phyloP scores from a whole-genome alignment of 2,329 filamentous ascomycete genomes.

The Gaeumannomyces sp. region DNA sequence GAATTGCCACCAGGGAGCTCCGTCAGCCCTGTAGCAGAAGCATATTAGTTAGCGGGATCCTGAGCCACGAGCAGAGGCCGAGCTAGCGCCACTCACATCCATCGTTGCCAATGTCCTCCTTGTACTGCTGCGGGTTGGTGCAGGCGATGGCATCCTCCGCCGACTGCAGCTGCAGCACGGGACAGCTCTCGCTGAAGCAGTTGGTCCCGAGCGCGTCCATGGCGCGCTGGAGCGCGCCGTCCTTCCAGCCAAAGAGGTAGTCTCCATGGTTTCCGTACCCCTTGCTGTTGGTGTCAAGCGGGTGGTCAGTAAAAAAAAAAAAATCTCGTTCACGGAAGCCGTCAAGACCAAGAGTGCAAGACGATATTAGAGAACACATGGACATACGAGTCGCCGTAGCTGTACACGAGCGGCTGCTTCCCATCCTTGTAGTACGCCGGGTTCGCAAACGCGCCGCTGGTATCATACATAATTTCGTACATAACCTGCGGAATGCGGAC shows the following conservation, averaged over 20 bases:
- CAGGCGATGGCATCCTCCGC: constrained; percentile 10
- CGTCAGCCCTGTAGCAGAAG: too few species aligned
- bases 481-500: constrained; percentile 7
- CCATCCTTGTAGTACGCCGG: constrained; percentile 4
- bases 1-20: too few species aligned
- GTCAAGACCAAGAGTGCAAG: background rate
- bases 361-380: background rate
- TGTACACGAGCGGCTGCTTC: constrained; percentile 5
- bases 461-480: constrained; percentile 10
- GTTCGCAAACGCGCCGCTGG: constrained; percentile 1
- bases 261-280: constrained; percentile 13
- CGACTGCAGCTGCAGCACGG: constrained; percentile 10
- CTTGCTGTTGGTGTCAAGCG: constrained; percentile 4
- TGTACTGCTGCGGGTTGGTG: constrained; percentile 11
- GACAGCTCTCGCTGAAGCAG: constrained; percentile 9
- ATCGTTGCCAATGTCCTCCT: constrained; percentile 10
- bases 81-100: constrained; percentile 4
- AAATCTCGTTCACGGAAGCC: background rate
- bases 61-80: too few species aligned
- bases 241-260: constrained; percentile 14
- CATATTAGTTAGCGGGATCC: too few species aligned
- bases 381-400: background rate
- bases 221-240: constrained; percentile 12
- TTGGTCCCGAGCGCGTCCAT: constrained; percentile 12
- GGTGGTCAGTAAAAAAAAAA: background rate